Percentiles rank a stretch among this genome's conserved stretches.
Conservation (phyloP, 2,329 filamentous ascomycete genomes). For the Trichothecium sympodiale region DNA sequence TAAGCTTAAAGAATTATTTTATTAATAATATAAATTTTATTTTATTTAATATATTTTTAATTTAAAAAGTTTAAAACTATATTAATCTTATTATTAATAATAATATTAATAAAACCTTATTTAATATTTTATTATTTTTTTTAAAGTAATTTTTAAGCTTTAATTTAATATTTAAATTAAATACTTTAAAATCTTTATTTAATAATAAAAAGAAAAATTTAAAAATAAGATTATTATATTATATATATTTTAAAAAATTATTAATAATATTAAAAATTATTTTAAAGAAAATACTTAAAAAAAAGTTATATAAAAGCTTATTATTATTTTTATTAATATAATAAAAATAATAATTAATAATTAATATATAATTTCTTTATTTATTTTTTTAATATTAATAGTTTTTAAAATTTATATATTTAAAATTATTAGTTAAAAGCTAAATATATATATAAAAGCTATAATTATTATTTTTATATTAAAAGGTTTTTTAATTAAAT, state of each 20-base stretch:
- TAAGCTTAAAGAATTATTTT: too few species aligned
- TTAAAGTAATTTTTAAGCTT: neutral
- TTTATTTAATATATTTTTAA: neutral
- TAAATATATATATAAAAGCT: too few species aligned
- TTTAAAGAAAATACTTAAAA: neutral
- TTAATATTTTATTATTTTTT: too few species aligned
- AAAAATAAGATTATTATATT: neutral
- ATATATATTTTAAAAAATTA: neutral
- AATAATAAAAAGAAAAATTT: neutral
- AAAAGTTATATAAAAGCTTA: neutral
- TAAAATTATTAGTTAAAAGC: too few species aligned
- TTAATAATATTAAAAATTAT: neutral
- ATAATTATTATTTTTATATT: too few species aligned
- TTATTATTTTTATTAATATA: neutral
- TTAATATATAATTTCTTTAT: neutral
- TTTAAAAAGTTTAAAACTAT: neutral
- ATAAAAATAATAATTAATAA: constrained; percentile 1
- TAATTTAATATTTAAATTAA: neutral
- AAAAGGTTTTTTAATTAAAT: too few species aligned
- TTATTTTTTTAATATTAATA: neutral
- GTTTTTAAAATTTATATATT: too few species aligned
- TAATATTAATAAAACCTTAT: neutral
- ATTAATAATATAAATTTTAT: neutral
- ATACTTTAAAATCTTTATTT: constrained; percentile 1
- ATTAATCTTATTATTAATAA: neutral